A percentile compares a stretch with the other conserved stretches of the same genome.
These are phyloP conservation scores for Salvia hispanica DNA, from an alignment of 257 asterid species.

Conservation along the genomic window DNA sequence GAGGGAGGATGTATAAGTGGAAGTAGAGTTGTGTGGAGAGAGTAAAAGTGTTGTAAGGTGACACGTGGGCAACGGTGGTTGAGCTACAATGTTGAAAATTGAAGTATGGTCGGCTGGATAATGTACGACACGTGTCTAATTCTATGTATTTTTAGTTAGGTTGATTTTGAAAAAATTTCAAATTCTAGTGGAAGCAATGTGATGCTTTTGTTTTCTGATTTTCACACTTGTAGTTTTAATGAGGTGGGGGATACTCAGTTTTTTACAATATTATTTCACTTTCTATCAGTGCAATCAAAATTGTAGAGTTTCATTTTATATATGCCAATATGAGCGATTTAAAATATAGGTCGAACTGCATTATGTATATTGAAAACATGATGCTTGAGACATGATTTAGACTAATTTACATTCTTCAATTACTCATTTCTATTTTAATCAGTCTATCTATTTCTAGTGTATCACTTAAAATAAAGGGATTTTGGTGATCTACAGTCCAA, in stretches of 20 bases:
- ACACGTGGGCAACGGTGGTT: slow-evolving; percentile 75
- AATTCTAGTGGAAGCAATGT: neutral
- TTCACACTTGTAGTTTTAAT: slow-evolving; percentile 30
- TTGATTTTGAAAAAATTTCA: slow-evolving; percentile 24
- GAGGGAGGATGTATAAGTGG: slow-evolving; percentile 34
- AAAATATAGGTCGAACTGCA: no score
- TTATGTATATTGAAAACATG: no score
- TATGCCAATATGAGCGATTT: no score
- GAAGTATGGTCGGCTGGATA: slow-evolving; percentile 55
- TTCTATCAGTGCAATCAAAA: no score
- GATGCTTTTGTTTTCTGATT: slow-evolving; percentile 1
- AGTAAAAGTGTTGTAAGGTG: slow-evolving; percentile 31
- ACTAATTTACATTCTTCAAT: no score
- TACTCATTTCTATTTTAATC: no score
- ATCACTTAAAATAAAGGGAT: no score
- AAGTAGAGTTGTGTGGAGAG: slow-evolving; percentile 30
- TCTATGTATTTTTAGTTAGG: neutral
- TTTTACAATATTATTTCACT: neutral
- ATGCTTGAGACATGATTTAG: no score
- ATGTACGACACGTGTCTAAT: slow-evolving; percentile 43
- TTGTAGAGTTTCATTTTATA: no score
- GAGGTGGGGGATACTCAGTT: neutral
- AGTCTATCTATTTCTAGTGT: no score
- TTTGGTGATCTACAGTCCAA: no score
- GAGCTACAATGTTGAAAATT: slow-evolving; percentile 69